A percentile compares a stretch with the other conserved stretches of the same genome.
phyloP scores from a whole-genome alignment of 768 basidiomycete species.

The Steccherinum ochraceum region DNA sequence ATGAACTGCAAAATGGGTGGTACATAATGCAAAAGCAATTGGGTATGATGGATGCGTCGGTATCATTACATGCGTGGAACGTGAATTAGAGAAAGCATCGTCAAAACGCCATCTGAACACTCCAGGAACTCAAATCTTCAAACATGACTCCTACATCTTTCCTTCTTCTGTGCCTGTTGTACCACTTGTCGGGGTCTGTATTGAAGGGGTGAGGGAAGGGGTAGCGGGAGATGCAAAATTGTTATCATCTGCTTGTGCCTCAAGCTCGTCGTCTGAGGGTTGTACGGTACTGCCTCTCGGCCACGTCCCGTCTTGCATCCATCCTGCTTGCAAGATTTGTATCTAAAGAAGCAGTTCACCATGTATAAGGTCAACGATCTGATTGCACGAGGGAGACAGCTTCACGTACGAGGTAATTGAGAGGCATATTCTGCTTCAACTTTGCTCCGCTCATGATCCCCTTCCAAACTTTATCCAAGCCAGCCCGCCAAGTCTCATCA shows the following conservation, averaged over 20 bases:
- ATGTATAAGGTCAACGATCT: no score
- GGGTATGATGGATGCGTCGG: neutral
- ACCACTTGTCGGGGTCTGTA: neutral
- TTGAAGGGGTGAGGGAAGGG: neutral
- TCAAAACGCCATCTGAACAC: no score
- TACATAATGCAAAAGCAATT: neutral
- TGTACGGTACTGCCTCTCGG: conserved; percentile 55
- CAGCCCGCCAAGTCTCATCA: conserved; percentile 49
- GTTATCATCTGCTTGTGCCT: neutral
- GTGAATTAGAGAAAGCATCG: no score
- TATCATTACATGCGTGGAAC: neutral
- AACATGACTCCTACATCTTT: neutral
- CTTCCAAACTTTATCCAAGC: conserved; percentile 57
- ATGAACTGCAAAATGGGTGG: neutral
- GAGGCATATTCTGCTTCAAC: conserved; percentile 56
- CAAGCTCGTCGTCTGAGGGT: conserved; percentile 48
- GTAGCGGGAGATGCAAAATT: neutral
- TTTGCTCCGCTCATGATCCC: conserved; percentile 51
- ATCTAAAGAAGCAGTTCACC: conserved; percentile 52
- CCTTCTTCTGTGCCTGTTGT: no score
- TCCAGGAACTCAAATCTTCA: neutral
- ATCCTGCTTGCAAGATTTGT: conserved; percentile 66
- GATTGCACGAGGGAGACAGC: no score
- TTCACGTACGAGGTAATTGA: conserved; percentile 24
- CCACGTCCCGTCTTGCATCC: conserved; percentile 76